These are phyloP conservation scores for Anethum foeniculum DNA, from an alignment of 140 eudicot species.

Conservation along the genomic window DNA sequence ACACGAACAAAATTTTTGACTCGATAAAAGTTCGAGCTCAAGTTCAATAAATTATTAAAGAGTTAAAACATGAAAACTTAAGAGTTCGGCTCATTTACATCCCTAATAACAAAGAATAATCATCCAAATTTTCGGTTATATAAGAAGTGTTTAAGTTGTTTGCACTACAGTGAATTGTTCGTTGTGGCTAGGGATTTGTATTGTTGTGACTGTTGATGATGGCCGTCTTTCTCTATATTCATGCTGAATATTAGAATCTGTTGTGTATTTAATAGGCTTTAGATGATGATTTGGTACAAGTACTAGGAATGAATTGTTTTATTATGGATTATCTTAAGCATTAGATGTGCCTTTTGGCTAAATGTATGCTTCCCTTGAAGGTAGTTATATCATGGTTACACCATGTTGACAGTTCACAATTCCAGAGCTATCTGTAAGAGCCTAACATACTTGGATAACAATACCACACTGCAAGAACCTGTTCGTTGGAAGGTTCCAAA, in stretches of 20 bases:
- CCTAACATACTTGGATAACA: slow-evolving; percentile 29
- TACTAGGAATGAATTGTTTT: background rate
- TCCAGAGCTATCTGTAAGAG: slow-evolving; percentile 40
- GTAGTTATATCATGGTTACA: slow-evolving; percentile 50
- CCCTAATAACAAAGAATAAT: too few relatives aligned
- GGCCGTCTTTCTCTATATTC: too few relatives aligned
- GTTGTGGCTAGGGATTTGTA: background rate
- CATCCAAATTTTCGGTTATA: background rate
- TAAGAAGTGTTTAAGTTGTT: background rate
- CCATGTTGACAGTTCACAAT: slow-evolving; percentile 47
- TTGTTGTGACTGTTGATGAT: too few relatives aligned
- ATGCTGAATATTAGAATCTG: too few relatives aligned
- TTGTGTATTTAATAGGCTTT: background rate
- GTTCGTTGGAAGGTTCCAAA: slow-evolving; percentile 31
- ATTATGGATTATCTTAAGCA: background rate
- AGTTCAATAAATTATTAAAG: too few relatives aligned
- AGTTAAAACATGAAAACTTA: too few relatives aligned
- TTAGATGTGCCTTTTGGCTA: background rate
- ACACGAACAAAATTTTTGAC: too few relatives aligned
- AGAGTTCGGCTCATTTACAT: too few relatives aligned
- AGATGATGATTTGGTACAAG: background rate
- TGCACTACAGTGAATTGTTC: background rate
- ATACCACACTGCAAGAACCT: slow-evolving; percentile 32
- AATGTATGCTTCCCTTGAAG: slow-evolving; percentile 25
- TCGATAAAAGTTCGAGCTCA: too few relatives aligned